Percentiles rank a stretch among this genome's conserved stretches.
phyloP scores from a whole-genome alignment of 2,329 filamentous ascomycete species.

The Penicillium sp. region DNA sequence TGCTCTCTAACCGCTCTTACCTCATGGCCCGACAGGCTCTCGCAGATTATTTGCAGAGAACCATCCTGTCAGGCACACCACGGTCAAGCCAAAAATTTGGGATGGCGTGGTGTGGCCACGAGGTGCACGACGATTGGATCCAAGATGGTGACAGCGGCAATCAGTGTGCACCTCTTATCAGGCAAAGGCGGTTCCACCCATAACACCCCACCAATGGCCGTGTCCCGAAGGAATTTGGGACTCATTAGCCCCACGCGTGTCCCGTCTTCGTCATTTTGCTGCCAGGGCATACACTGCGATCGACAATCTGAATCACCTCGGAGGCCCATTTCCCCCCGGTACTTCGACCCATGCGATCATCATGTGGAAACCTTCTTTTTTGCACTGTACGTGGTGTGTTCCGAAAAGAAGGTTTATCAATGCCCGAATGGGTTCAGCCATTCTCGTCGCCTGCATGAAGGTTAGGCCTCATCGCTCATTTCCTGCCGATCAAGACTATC shows the following conservation, averaged over 20 bases:
- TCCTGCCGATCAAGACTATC: slow-evolving; percentile 20
- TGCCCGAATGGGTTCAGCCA: slow-evolving; percentile 8
- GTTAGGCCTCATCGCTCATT: slow-evolving; percentile 3
- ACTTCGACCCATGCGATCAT: slow-evolving; percentile 11
- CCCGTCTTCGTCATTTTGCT: slow-evolving; percentile 21
- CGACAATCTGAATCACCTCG: slow-evolving; percentile 17
- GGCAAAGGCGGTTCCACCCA: background rate
- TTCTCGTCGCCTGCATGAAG: slow-evolving; percentile 7
- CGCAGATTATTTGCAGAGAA: background rate
- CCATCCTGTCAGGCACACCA: slow-evolving; percentile 1
- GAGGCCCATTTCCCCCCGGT: slow-evolving; percentile 8
- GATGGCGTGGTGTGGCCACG: slow-evolving; percentile 20
- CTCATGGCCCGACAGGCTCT: background rate
- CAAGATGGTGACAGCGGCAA: slow-evolving; percentile 25
- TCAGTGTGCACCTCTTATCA: slow-evolving; percentile 25
- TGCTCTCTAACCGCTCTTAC: background rate
- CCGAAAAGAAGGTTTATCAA: slow-evolving; percentile 11
- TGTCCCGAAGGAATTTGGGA: slow-evolving; percentile 7
- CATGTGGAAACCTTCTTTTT: slow-evolving; percentile 16
- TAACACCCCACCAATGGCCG: slow-evolving; percentile 4
- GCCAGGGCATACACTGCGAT: slow-evolving; percentile 15
- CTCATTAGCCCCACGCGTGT: slow-evolving; percentile 14
- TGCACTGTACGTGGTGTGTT: background rate
- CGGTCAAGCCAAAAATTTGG: background rate
- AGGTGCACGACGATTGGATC: slow-evolving; percentile 22